phyloP scores from a whole-genome alignment of 2,329 filamentous ascomycete species.

The Sclerotinia sclerotiorum region DNA sequence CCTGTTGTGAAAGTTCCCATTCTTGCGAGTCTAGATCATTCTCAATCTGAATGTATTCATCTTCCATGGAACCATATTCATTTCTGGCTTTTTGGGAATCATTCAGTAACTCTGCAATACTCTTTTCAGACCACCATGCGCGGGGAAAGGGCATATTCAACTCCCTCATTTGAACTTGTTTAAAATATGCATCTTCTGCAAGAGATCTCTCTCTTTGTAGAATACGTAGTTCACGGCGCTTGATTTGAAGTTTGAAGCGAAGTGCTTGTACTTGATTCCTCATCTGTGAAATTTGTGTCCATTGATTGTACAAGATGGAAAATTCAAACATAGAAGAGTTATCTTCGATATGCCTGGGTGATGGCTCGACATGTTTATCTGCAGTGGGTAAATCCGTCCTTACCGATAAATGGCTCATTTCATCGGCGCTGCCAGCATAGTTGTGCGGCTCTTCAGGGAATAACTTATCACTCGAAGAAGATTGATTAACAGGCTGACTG shows the following conservation, averaged over 20 bases:
- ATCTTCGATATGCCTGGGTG: neutral
- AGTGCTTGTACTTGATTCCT: neutral
- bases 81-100: slow-evolving; percentile 25
- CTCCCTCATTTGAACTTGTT: slow-evolving; percentile 6
- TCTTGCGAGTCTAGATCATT: slow-evolving; percentile 26
- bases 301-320: neutral
- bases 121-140: neutral
- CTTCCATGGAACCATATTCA: slow-evolving; percentile 31
- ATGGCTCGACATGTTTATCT: neutral
- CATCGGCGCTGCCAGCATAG: neutral
- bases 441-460: neutral
- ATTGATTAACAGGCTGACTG: neutral
- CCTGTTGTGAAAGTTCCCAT: slow-evolving; percentile 20
- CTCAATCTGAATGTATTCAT: slow-evolving; percentile 32
- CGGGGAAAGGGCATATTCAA: neutral
- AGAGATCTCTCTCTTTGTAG: slow-evolving; percentile 19
- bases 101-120: neutral
- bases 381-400: neutral
- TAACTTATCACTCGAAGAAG: too few species aligned
- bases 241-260: neutral
- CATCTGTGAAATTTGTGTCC: neutral
- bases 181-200: slow-evolving; percentile 26
- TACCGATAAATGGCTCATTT: neutral
- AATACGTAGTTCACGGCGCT: slow-evolving; percentile 4
- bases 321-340: neutral